Conservation (phyloP, 208 protist genomes). For the Acanthamoeba triangularis region DNA sequence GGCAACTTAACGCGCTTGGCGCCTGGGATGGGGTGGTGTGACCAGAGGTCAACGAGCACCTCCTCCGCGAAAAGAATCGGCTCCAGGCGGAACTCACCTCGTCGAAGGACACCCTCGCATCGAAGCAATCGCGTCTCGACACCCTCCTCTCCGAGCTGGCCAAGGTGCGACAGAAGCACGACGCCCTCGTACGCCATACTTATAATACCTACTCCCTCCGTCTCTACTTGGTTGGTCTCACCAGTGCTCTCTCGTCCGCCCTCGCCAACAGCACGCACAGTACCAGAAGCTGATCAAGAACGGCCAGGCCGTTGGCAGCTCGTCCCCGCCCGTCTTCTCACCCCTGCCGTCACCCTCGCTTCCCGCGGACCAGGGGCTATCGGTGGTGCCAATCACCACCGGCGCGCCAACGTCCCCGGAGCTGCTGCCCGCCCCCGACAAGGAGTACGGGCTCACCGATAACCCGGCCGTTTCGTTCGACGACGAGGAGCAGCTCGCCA, state of each 20-base stretch:
- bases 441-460: constrained; percentile 2
- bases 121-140: constrained; percentile 64
- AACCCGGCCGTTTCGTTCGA: constrained; percentile 33
- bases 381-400: neutral
- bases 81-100: constrained; percentile 25
- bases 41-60: constrained; percentile 30
- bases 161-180: constrained; percentile 10
- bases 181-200: neutral
- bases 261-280: neutral
- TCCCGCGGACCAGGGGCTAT: neutral
- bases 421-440: neutral
- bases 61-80: constrained; percentile 32
- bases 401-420: neutral
- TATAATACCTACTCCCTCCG: neutral
- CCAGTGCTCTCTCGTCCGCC: too few relatives aligned
- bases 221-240: neutral
- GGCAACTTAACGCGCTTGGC: neutral
- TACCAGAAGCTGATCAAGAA: constrained; percentile 50
- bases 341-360: neutral
- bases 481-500: constrained; percentile 20
- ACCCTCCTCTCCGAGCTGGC: constrained; percentile 3
- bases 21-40: neutral
- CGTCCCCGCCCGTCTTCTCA: neutral
- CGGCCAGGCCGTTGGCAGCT: neutral
- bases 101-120: constrained; percentile 56